Percentiles rank a stretch among this genome's conserved stretches.
Conservation (phyloP, 1,139 yeast genomes). For the Saccharomyces pastorianus region DNA sequence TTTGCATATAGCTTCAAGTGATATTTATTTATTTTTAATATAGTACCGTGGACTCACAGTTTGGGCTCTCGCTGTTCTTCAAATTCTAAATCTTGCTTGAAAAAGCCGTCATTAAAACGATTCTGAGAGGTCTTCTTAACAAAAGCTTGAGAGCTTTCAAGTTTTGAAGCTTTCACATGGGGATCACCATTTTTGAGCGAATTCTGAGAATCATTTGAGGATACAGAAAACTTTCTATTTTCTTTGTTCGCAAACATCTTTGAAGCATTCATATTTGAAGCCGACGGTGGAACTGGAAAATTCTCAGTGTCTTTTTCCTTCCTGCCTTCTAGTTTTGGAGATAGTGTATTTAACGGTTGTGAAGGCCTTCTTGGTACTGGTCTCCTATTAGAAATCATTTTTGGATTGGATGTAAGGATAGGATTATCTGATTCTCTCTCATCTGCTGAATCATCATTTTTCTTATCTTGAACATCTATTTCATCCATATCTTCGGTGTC, state of each 20-base stretch:
- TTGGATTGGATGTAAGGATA: conserved; percentile 9
- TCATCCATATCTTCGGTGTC: conserved; percentile 9
- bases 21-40: background rate
- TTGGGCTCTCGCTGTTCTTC: background rate
- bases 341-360: background rate
- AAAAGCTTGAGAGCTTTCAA: conserved; percentile 7
- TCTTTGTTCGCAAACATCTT: conserved; percentile 28
- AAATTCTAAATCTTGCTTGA: conserved; percentile 3
- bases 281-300: conserved; percentile 2
- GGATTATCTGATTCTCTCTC: conserved; percentile 1
- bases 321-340: background rate
- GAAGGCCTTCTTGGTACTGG: conserved; percentile 17
- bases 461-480: conserved; percentile 5
- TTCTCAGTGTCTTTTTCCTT: background rate
- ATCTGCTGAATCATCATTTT: conserved; percentile 3
- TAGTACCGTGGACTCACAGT: background rate
- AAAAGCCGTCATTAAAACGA: conserved; percentile 6
- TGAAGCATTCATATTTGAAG: conserved; percentile 20
- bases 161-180: background rate
- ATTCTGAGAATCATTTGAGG: background rate
- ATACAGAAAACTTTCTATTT: conserved; percentile 5
- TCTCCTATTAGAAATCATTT: conserved; percentile 29
- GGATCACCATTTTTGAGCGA: background rate
- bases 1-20: background rate
- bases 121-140: conserved; percentile 7